Evolutionary conservation across 1,284 basidiomycete species (phyloP).

Genomic region (Sporisorium scitamineum): DNA sequence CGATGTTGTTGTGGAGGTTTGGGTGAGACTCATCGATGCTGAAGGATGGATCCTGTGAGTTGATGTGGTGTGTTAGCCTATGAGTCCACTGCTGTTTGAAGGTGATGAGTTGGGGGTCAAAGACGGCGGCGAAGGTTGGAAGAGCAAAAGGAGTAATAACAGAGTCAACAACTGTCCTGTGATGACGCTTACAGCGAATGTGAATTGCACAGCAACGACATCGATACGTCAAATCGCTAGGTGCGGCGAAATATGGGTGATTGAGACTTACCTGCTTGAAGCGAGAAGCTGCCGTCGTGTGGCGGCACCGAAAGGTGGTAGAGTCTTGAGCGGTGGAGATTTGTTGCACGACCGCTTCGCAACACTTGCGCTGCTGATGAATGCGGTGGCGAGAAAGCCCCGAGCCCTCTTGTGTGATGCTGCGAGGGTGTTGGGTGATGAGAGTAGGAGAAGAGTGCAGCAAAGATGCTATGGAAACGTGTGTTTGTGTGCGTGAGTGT

Average conservation of each 20-base stretch:
- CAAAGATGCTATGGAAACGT: slow-evolving; percentile 3
- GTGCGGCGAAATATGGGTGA: neutral
- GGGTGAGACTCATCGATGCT: slow-evolving; percentile 21
- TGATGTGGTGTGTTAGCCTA: neutral
- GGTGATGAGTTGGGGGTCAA: neutral
- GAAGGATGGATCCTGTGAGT: neutral
- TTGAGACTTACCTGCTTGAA: neutral
- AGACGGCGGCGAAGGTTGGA: neutral
- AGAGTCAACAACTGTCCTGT: neutral
- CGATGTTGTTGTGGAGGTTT: slow-evolving; percentile 15
- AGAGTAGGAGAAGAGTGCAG: slow-evolving; percentile 12
- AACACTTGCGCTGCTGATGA: neutral
- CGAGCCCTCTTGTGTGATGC: neutral
- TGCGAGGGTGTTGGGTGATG: slow-evolving; percentile 1
- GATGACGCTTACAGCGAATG: neutral
- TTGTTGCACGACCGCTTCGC: neutral
- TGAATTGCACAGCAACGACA: neutral
- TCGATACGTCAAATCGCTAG: neutral
- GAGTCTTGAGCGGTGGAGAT: neutral
- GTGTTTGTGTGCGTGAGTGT: neutral
- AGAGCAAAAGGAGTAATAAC: neutral
- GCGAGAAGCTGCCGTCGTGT: neutral
- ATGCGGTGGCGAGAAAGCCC: slow-evolving; percentile 7
- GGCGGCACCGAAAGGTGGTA: neutral
- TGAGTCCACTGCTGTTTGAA: neutral